A percentile compares a stretch with the other conserved stretches of the same genome.
These are phyloP conservation scores for Claviceps sp. DNA, from an alignment of 2,329 filamentous ascomycete species.

Conservation along the genomic window DNA sequence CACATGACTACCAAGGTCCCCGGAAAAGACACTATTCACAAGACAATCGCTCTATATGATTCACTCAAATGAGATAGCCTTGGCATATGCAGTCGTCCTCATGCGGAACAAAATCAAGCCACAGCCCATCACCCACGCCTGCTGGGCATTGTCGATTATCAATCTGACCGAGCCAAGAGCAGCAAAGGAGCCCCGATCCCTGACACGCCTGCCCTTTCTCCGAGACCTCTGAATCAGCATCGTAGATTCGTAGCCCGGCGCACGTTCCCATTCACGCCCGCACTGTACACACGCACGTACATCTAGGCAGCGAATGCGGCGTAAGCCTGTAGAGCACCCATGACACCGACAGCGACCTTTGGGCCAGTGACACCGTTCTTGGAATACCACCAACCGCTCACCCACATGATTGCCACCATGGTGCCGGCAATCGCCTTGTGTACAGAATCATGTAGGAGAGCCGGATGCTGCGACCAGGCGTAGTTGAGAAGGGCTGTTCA, in stretches of 20 bases:
- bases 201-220: too few species aligned
- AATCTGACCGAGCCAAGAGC: too few species aligned
- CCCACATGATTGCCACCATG: slow-evolving; percentile 8
- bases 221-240: not conserved
- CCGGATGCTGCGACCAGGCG: slow-evolving; percentile 8
- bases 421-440: slow-evolving; percentile 6
- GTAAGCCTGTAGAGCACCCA: slow-evolving; percentile 8
- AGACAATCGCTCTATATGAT: too few species aligned
- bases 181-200: too few species aligned
- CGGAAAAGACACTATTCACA: too few species aligned
- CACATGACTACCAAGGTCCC: too few species aligned
- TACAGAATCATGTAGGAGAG: slow-evolving; percentile 6
- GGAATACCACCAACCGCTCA: slow-evolving; percentile 6
- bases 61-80: too few species aligned
- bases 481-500: slow-evolving; percentile 9
- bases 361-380: slow-evolving; percentile 5
- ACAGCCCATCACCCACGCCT: too few species aligned
- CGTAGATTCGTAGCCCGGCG: not conserved
- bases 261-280: slow-evolving; percentile 12
- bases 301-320: slow-evolving; percentile 4
- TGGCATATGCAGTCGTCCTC: too few species aligned
- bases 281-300: too few species aligned
- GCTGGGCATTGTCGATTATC: too few species aligned
- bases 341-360: slow-evolving; percentile 3
- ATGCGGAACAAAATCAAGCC: too few species aligned